Evolutionary conservation across 768 basidiomycete species (phyloP).

Genomic region (Dendrothele bispora): DNA sequence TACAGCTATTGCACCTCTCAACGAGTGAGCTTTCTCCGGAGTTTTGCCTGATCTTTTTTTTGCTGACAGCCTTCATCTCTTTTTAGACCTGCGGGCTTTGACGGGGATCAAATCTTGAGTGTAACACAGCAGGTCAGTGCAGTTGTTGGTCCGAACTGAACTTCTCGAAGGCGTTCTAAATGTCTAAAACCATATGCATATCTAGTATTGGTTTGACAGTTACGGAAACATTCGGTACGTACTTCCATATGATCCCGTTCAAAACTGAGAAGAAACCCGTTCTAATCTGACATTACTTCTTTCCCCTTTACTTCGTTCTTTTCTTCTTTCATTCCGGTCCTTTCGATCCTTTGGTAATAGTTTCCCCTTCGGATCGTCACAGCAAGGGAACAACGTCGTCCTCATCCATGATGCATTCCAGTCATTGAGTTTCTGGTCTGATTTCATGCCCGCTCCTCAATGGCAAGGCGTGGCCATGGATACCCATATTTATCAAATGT

Average conservation of each 20-base stretch:
- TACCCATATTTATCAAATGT: constrained; percentile 80
- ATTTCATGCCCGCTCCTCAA: constrained; percentile 51
- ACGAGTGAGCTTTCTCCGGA: constrained; percentile 56
- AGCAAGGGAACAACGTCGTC: constrained; percentile 63
- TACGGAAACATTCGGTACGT: constrained; percentile 70
- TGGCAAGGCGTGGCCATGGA: constrained; percentile 74
- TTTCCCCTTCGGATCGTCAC: constrained; percentile 33
- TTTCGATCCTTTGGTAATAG: too few relatives aligned
- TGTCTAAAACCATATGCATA: constrained; percentile 6
- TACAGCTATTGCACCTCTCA: constrained; percentile 70
- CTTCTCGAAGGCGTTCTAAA: too few relatives aligned
- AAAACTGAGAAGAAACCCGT: too few relatives aligned
- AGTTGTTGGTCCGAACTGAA: neutral
- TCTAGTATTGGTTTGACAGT: constrained; percentile 73
- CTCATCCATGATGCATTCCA: constrained; percentile 83
- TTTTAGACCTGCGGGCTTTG: constrained; percentile 6
- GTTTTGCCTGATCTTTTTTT: neutral
- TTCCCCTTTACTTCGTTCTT: neutral
- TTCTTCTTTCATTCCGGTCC: too few relatives aligned
- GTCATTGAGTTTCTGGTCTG: constrained; percentile 65
- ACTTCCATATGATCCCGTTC: too few relatives aligned
- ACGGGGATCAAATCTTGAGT: neutral
- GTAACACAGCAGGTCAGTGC: neutral
- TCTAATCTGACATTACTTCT: too few relatives aligned
- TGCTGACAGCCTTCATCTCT: too few relatives aligned